A percentile compares a stretch with the other conserved stretches of the same genome.
Evolutionary conservation across 1,139 yeast genomes (phyloP).

Genomic region (Pichia sp.): DNA sequence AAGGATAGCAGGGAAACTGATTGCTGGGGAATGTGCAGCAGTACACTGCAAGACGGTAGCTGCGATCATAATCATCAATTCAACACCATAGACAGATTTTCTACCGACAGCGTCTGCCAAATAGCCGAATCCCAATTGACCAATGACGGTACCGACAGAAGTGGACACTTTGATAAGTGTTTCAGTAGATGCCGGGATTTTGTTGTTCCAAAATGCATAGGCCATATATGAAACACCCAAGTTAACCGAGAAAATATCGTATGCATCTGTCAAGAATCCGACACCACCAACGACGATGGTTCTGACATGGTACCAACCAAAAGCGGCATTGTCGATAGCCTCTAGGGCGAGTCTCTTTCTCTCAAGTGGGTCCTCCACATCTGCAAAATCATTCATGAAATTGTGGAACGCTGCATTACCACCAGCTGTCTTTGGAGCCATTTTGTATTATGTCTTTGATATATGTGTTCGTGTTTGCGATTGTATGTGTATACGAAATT

Average conservation of each 20-base stretch:
- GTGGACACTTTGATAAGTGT: conserved; percentile 82
- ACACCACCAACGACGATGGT: conserved; percentile 91
- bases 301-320: conserved; percentile 85
- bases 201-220: conserved; percentile 69
- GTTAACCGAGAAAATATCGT: conserved; percentile 86
- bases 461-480: no score
- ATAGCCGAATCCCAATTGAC: conserved; percentile 82
- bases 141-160: conserved; percentile 90
- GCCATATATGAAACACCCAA: conserved; percentile 70
- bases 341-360: conserved; percentile 86
- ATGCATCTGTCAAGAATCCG: conserved; percentile 89
- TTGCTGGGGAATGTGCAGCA: conserved; percentile 61
- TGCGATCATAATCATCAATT: conserved; percentile 72
- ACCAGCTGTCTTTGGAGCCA: conserved; percentile 43
- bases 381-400: conserved; percentile 73
- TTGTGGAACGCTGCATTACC: conserved; percentile 92
- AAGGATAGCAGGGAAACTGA: conserved; percentile 65
- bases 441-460: background rate
- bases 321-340: conserved; percentile 76
- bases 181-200: conserved; percentile 58
- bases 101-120: conserved; percentile 85
- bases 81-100: conserved; percentile 81
- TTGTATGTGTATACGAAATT: no score
- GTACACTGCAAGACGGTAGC: conserved; percentile 76
- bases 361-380: conserved; percentile 80